These are phyloP conservation scores for Boletus patriciae DNA, from an alignment of 768 basidiomycete species.

Conservation along the genomic window DNA sequence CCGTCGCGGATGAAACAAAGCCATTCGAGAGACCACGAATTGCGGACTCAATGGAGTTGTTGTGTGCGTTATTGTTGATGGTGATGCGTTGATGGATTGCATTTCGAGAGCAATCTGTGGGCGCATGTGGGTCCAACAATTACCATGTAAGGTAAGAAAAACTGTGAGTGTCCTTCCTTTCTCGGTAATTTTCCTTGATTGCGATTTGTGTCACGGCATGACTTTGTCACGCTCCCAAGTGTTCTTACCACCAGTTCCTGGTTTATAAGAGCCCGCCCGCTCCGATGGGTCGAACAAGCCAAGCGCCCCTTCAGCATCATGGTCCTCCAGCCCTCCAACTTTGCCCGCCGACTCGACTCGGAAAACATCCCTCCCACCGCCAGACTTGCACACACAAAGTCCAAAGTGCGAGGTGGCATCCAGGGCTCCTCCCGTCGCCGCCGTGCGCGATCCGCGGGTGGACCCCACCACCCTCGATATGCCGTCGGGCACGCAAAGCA, in stretches of 20 bases:
- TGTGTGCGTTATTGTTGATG: constrained; percentile 7
- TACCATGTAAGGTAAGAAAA: constrained; percentile 21
- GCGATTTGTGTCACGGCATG: constrained; percentile 32
- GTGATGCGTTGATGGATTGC: constrained; percentile 27
- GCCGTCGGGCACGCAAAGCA: constrained; percentile 42
- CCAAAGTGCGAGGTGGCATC: constrained; percentile 29
- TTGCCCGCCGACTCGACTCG: constrained; percentile 23
- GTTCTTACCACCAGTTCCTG: constrained; percentile 2
- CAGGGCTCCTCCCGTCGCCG: constrained; percentile 40
- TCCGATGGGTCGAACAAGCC: not conserved
- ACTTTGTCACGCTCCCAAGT: constrained; percentile 24
- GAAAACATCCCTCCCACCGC: constrained; percentile 37
- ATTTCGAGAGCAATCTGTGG: constrained; percentile 15
- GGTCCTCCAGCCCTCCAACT: constrained; percentile 26
- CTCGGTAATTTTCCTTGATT: constrained; percentile 30
- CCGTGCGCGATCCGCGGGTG: constrained; percentile 36
- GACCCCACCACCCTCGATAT: constrained; percentile 33
- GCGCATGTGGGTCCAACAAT: constrained; percentile 33
- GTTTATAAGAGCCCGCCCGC: constrained; percentile 26
- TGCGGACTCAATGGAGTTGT: not conserved
- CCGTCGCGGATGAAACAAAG: not conserved
- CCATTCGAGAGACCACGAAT: not conserved
- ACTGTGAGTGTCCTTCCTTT: constrained; percentile 5
- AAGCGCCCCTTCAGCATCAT: constrained; percentile 13
- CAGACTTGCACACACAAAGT: constrained; percentile 3